Evolutionary conservation across 2,329 filamentous ascomycete species (phyloP).

Genomic region (Curvularia verruculosa): DNA sequence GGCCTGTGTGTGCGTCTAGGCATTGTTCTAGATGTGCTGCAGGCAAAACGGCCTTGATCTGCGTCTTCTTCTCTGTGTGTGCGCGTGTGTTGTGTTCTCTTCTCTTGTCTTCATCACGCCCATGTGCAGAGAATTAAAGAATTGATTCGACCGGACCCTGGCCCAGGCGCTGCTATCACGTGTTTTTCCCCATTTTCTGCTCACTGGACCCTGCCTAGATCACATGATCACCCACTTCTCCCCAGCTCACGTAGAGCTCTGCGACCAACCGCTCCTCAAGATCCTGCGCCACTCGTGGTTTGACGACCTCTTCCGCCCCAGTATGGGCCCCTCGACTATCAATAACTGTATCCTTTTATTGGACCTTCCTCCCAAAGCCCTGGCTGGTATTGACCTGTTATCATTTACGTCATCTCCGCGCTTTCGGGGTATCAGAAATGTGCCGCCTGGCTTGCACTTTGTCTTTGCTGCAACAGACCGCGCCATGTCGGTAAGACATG

Average conservation of each 20-base stretch:
- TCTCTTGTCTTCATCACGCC: not conserved
- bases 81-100: not conserved
- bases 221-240: constrained; percentile 27
- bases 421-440: constrained; percentile 65
- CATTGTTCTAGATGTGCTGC: constrained; percentile 3
- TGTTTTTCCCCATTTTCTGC: constrained; percentile 13
- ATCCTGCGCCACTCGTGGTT: constrained; percentile 46
- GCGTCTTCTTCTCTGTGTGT: not conserved
- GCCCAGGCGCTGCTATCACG: constrained; percentile 16
- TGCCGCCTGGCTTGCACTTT: constrained; percentile 66
- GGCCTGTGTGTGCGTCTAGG: constrained; percentile 12
- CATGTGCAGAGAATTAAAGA: not conserved
- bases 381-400: constrained; percentile 62
- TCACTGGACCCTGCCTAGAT: constrained; percentile 21
- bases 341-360: constrained; percentile 52
- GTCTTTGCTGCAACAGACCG: constrained; percentile 65
- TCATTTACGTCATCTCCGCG: constrained; percentile 67
- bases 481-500: constrained; percentile 65
- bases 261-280: constrained; percentile 32
- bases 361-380: constrained; percentile 53
- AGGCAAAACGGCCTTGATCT: not conserved
- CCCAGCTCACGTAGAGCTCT: constrained; percentile 19
- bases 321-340: constrained; percentile 43
- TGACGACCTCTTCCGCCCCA: constrained; percentile 43
- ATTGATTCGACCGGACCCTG: constrained; percentile 3